Percentiles rank a stretch among this genome's conserved stretches.
phyloP scores from a whole-genome alignment of 2,329 filamentous ascomycete species.

The Xylariaceae sp. region DNA sequence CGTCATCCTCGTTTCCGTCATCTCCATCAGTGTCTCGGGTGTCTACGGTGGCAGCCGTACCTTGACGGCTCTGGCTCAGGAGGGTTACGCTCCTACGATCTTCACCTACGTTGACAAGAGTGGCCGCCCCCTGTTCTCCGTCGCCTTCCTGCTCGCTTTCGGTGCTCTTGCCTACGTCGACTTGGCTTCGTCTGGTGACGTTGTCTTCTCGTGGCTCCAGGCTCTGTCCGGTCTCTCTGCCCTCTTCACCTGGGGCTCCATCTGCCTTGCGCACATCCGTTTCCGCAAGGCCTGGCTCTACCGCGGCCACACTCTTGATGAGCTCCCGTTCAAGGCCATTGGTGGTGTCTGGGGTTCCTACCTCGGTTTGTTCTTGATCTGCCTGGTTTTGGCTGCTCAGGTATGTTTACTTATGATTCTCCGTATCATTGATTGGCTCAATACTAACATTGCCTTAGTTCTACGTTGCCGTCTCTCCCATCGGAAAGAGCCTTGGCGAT shows the following conservation, averaged over 20 bases:
- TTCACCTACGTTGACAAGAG: constrained; percentile 54
- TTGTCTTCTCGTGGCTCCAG: constrained; percentile 61
- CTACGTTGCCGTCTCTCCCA: constrained; percentile 40
- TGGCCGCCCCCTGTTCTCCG: constrained; percentile 50
- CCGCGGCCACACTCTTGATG: constrained; percentile 57
- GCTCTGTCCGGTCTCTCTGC: constrained; percentile 60
- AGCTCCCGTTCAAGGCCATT: constrained; percentile 60
- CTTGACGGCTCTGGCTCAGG: constrained; percentile 53
- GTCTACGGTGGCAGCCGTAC: constrained; percentile 57
- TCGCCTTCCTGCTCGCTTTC: constrained; percentile 43
- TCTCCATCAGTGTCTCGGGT: constrained; percentile 54
- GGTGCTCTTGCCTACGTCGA: constrained; percentile 48
- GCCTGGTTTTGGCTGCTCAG: constrained; percentile 53
- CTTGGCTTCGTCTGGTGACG: constrained; percentile 39
- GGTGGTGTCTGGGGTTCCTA: constrained; percentile 60
- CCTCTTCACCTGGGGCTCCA: constrained; percentile 65
- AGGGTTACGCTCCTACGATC: constrained; percentile 52
- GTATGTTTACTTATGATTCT: constrained; percentile 26
- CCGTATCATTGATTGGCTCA: neutral
- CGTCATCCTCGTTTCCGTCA: constrained; percentile 53
- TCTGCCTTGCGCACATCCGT: constrained; percentile 63
- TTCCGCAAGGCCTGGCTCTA: constrained; percentile 60
- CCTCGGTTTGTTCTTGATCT: constrained; percentile 54
- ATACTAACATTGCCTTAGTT: constrained; percentile 31
- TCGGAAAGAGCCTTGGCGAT: constrained; percentile 30